phyloP scores from a whole-genome alignment of 805 yeast species.

The Candida railenensis region DNA sequence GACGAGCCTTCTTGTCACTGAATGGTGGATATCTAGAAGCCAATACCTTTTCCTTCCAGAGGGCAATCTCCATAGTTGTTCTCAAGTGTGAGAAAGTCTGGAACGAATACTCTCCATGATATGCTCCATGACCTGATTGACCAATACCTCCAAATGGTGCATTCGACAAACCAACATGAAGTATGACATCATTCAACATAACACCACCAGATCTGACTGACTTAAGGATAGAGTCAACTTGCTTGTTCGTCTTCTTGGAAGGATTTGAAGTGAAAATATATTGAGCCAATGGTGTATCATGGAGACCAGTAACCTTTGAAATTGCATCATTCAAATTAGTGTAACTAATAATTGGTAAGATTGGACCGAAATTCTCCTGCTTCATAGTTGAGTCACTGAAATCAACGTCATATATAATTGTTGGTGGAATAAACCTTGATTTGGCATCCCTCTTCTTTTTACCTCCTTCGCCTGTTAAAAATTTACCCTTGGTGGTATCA shows the following conservation, averaged over 20 bases:
- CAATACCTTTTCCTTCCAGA: slow-evolving; percentile 59
- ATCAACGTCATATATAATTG: slow-evolving; percentile 60
- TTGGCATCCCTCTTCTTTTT: slow-evolving; percentile 35
- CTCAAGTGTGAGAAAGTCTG: slow-evolving; percentile 74
- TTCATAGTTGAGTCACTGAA: slow-evolving; percentile 73
- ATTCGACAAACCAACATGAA: slow-evolving; percentile 65
- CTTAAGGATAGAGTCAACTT: slow-evolving; percentile 41
- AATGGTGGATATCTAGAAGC: slow-evolving; percentile 70
- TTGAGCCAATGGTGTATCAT: slow-evolving; percentile 79
- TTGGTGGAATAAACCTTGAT: slow-evolving; percentile 64
- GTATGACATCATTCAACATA: slow-evolving; percentile 64
- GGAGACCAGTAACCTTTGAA: slow-evolving; percentile 40
- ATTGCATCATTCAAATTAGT: slow-evolving; percentile 44
- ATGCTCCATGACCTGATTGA: slow-evolving; percentile 74
- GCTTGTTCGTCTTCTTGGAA: slow-evolving; percentile 44
- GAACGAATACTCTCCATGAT: slow-evolving; percentile 63
- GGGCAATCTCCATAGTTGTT: slow-evolving; percentile 61
- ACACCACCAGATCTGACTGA: slow-evolving; percentile 71
- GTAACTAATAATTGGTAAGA: slow-evolving; percentile 70
- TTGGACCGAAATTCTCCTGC: slow-evolving; percentile 82
- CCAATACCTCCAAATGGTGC: slow-evolving; percentile 96
- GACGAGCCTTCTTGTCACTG: slow-evolving; percentile 30
- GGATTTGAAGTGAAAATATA: slow-evolving; percentile 59
- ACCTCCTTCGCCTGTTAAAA: slow-evolving; percentile 35
- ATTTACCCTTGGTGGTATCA: slow-evolving; percentile 48